These are phyloP conservation scores for Neonectria hederae DNA, from an alignment of 2,329 filamentous ascomycete species.

Conservation along the genomic window DNA sequence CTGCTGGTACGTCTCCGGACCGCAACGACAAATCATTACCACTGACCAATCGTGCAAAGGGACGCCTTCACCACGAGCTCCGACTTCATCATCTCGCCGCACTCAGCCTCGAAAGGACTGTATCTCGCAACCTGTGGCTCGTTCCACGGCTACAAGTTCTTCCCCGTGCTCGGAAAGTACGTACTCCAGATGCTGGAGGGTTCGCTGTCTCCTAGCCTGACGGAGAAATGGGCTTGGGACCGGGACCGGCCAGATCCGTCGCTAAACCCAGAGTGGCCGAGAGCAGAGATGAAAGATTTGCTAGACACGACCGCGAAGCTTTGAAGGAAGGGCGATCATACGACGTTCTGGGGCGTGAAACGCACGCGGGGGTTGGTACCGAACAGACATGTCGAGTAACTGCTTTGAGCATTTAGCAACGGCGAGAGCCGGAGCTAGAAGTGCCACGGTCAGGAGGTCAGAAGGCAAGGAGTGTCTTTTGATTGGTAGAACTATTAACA, in stretches of 20 bases:
- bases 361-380: not conserved
- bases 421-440: no score
- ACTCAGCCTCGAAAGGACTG: constrained; percentile 60
- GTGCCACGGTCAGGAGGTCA: no score
- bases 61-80: constrained; percentile 70
- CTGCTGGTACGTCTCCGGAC: constrained; percentile 65
- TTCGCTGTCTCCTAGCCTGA: constrained; percentile 53
- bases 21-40: no score
- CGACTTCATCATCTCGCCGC: constrained; percentile 71
- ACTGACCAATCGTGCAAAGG: constrained; percentile 53
- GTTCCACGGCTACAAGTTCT: constrained; percentile 75
- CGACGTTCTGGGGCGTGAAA: not conserved
- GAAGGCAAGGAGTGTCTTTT: not conserved
- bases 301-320: constrained; percentile 40
- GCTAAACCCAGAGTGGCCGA: constrained; percentile 65
- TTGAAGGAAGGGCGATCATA: not conserved
- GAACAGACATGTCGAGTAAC: no score
- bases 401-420: no score
- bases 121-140: constrained; percentile 72
- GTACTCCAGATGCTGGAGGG: constrained; percentile 65
- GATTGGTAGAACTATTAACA: not conserved
- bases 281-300: constrained; percentile 65
- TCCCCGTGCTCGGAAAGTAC: constrained; percentile 71
- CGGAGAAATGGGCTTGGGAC: constrained; percentile 66
- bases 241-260: constrained; percentile 63